Conservation (phyloP, 805 yeast genomes). For the Myxozyma kluyveri region DNA sequence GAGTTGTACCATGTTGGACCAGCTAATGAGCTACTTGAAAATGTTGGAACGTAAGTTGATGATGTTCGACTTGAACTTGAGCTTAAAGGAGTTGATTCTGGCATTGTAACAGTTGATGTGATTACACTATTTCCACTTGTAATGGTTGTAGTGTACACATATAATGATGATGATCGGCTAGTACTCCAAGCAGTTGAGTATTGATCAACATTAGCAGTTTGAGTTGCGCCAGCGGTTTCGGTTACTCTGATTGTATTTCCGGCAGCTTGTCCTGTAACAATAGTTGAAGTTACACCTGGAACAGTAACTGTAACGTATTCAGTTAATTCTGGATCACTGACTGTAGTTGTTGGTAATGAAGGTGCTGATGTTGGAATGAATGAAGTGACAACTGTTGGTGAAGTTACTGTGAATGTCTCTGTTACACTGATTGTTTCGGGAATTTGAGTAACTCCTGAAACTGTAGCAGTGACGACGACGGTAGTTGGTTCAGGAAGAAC, state of each 20-base stretch:
- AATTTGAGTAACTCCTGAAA: not conserved
- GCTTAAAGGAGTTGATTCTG: too few relatives aligned
- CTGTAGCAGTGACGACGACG: not conserved
- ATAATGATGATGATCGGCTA: not conserved
- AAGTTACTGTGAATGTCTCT: not conserved
- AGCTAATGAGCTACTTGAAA: too few relatives aligned
- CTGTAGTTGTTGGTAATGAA: not conserved
- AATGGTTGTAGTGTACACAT: not conserved
- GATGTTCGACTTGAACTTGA: too few relatives aligned
- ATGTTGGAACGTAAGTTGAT: too few relatives aligned
- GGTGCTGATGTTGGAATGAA: not conserved
- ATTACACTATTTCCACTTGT: not conserved
- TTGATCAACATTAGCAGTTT: not conserved
- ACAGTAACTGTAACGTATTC: not conserved
- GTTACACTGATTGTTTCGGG: not conserved
- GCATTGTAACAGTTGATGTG: not conserved
- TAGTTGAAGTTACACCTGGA: not conserved
- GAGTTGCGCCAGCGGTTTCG: not conserved
- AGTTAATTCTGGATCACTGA: not conserved
- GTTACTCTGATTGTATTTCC: not conserved
- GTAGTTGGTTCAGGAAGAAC: conserved; percentile 3
- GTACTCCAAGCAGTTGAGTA: conserved; percentile 1
- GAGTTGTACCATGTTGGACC: too few relatives aligned
- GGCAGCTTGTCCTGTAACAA: not conserved
- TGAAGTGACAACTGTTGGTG: not conserved